phyloP scores from a whole-genome alignment of 495 filamentous ascomycete genomes.

The Thermothielavioides terrestris region DNA sequence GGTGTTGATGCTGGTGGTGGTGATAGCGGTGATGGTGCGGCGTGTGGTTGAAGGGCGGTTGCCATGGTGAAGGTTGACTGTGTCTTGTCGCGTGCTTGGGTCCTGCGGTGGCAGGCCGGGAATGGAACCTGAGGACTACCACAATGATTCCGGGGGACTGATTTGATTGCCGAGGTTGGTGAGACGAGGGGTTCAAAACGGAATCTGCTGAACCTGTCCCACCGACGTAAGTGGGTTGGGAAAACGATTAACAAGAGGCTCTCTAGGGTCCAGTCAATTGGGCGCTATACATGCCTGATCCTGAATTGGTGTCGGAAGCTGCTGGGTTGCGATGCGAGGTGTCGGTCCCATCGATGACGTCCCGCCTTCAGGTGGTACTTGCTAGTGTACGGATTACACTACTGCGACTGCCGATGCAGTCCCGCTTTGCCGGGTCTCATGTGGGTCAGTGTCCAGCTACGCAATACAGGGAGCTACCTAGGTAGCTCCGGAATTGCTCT shows the following conservation, averaged over 20 bases:
- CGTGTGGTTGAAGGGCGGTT: background rate
- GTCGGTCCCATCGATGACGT: slow-evolving; percentile 14
- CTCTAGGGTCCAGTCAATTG: no score
- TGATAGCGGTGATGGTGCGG: background rate
- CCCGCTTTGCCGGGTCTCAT: slow-evolving; percentile 6
- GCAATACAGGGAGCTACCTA: no score
- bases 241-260: no score
- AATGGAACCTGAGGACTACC: no score
- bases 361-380: slow-evolving; percentile 10
- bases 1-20: background rate
- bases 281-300: no score
- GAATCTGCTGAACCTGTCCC: no score
- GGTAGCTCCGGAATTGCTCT: slow-evolving; percentile 5
- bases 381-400: no score
- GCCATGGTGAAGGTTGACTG: slow-evolving; percentile 3
- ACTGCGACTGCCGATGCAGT: slow-evolving; percentile 16
- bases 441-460: background rate
- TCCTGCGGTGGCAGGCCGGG: no score
- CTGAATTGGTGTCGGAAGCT: background rate
- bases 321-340: background rate
- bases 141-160: no score
- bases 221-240: background rate
- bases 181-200: no score
- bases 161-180: no score
- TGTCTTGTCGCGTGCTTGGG: background rate